phyloP scores from a whole-genome alignment of 139 green algal genomes.

The Tetraselmis striata region DNA sequence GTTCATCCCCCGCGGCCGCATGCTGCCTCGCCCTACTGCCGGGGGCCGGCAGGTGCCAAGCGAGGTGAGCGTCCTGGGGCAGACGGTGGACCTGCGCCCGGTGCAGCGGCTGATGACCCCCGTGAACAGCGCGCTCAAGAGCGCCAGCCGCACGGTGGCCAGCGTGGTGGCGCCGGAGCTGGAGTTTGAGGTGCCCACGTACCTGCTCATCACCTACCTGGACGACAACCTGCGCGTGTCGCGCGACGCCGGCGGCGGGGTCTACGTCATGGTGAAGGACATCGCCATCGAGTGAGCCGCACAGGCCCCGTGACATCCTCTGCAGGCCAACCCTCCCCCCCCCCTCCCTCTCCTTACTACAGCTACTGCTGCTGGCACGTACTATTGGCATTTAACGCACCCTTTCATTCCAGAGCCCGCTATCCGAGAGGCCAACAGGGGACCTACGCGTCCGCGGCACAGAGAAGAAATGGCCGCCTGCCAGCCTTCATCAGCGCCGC shows the following conservation, averaged over 20 bases:
- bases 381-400: no score
- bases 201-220: slow-evolving; percentile 53
- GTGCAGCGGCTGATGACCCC: slow-evolving; percentile 21
- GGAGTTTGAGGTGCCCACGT: slow-evolving; percentile 15
- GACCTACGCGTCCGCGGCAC: no score
- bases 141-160: slow-evolving; percentile 15
- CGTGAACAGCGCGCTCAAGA: slow-evolving; percentile 23
- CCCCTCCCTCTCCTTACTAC: no score
- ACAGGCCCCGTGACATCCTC: no score
- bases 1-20: no score
- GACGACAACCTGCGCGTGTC: slow-evolving; percentile 40
- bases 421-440: no score
- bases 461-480: no score
- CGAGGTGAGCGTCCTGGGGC: slow-evolving; percentile 4
- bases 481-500: no score
- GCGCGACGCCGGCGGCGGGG: slow-evolving; percentile 27
- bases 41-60: slow-evolving; percentile 1
- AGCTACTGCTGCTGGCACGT: no score
- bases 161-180: slow-evolving; percentile 23
- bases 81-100: slow-evolving; percentile 27
- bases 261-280: slow-evolving; percentile 47
- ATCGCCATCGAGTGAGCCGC: not conserved
- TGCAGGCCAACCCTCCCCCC: no score
- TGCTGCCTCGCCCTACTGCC: no score
- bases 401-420: no score